Evolutionary conservation across 805 yeast genomes (phyloP), one percentile per base, ranked within the genome.

Genomic region (Candida takata): DNA sequence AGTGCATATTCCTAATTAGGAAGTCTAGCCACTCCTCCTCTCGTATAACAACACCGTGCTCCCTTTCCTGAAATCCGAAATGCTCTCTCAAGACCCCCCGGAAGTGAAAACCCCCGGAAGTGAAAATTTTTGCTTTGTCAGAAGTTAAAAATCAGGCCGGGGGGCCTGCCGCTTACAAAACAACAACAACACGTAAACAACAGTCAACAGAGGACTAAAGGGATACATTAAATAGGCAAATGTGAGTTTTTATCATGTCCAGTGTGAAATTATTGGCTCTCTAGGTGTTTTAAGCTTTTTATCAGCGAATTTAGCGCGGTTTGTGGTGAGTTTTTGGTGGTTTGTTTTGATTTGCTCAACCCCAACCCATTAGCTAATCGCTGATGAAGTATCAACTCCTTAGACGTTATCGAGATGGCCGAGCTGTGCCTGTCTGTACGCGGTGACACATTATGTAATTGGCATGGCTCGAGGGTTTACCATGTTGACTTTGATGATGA

Each of bases 81-180:
- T n/a, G n/a, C n/a, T n/a, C n/a, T n/a, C n/a, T n/a, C n/a, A n/a
- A n/a, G n/a, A n/a, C n/a, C n/a, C n/a, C n/a, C n/a, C n/a, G n/a
- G n/a, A n/a, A n/a, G n/a, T n/a, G n/a, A n/a, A n/a, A n/a, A n/a
- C n/a, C n/a, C n/a, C n/a, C n/a, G n/a, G n/a, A n/a, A n/a, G n/a
- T n/a, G 27, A 20, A 20, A 20, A 20, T 20, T 20, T 28, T 15
- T 16, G 31, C 31, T 28, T 28, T 28, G 31, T 28, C 31, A 28
- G 31, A 28, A n/a, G 11, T 28, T 28, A 28, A 14, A 12, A 28
- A 28, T 16, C 29, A 27, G 9, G 17, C n/a, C n/a, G n/a, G n/a
- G n/a, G 14, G 14, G 10, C 7, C 10, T 18, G 9, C 13, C 14
- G 31, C 31, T 28, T n/a, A 28, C 31, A 28, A 28, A 28, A n/a